Percentiles rank a stretch among this genome's conserved stretches.
phyloP scores from a whole-genome alignment of 257 asterid species.

The Lavandula angustifolia region DNA sequence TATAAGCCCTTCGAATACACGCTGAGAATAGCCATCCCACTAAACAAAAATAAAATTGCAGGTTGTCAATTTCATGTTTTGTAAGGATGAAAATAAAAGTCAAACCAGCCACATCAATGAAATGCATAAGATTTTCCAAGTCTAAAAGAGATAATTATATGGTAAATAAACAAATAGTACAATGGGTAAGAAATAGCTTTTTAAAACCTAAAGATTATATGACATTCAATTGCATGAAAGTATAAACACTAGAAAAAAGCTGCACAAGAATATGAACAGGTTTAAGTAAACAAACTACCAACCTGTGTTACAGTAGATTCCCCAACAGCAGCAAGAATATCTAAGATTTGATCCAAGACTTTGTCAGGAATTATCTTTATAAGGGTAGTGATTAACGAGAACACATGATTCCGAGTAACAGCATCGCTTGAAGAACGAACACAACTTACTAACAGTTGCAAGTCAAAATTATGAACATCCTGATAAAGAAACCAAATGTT shows the following conservation, averaged over 20 bases:
- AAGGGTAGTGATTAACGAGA: slow-evolving; percentile 71
- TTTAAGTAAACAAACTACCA: slow-evolving; percentile 29
- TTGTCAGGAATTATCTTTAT: slow-evolving; percentile 71
- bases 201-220: too few species aligned
- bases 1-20: slow-evolving; percentile 79
- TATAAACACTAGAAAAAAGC: background rate
- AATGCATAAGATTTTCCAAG: background rate
- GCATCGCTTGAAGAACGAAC: slow-evolving; percentile 67
- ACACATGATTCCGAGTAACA: slow-evolving; percentile 71
- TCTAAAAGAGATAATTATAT: background rate
- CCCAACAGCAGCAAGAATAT: slow-evolving; percentile 64
- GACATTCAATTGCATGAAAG: background rate
- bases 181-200: slow-evolving; percentile 5
- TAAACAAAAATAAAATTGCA: slow-evolving; percentile 36
- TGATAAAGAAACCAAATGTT: slow-evolving; percentile 36
- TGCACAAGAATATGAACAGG: slow-evolving; percentile 14
- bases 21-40: slow-evolving; percentile 90
- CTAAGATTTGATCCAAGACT: slow-evolving; percentile 70
- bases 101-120: slow-evolving; percentile 22
- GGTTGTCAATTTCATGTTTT: slow-evolving; percentile 25
- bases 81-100: background rate
- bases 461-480: slow-evolving; percentile 52
- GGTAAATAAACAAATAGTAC: background rate
- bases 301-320: slow-evolving; percentile 86
- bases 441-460: slow-evolving; percentile 69